phyloP scores from a whole-genome alignment of 352 stramenopile species.

The Phytophthora uliginosa region DNA sequence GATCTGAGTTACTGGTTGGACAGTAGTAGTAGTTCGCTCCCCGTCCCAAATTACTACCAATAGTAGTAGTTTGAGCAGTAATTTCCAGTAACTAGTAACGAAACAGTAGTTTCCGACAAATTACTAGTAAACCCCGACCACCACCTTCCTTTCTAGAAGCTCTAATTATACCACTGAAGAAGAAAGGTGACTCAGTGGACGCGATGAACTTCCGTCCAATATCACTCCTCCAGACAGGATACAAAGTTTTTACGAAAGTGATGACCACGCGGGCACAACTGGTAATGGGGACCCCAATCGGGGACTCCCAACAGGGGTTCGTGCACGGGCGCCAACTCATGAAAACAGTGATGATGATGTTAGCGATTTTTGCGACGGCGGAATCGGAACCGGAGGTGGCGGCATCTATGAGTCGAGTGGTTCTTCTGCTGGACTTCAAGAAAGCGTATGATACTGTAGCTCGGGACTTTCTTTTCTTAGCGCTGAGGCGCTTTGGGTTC shows the following conservation, averaged over 20 bases:
- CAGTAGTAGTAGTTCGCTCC: no score
- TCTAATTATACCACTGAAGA: not conserved
- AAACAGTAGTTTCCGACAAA: no score
- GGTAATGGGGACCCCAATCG: not conserved
- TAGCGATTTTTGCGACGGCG: not conserved
- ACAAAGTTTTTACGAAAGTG: not conserved
- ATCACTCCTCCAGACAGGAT: not conserved
- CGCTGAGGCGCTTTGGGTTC: not conserved
- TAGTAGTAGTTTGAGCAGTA: no score
- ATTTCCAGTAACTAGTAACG: no score
- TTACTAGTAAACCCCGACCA: no score
- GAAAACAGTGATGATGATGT: conserved; percentile 7
- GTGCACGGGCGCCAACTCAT: not conserved
- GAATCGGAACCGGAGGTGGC: not conserved
- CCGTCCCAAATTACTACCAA: no score
- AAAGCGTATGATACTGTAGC: conserved; percentile 2
- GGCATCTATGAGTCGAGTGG: not conserved
- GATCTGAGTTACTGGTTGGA: no score
- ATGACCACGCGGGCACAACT: not conserved
- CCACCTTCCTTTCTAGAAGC: no score
- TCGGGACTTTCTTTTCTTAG: not conserved
- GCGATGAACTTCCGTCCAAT: not conserved
- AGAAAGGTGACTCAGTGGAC: not conserved
- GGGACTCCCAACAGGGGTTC: not conserved
- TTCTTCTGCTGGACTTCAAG: not conserved